Evolutionary conservation across 345 rosid species (phyloP), one percentile per base, ranked within the genome.

Genomic region (Citrus reticulata): DNA sequence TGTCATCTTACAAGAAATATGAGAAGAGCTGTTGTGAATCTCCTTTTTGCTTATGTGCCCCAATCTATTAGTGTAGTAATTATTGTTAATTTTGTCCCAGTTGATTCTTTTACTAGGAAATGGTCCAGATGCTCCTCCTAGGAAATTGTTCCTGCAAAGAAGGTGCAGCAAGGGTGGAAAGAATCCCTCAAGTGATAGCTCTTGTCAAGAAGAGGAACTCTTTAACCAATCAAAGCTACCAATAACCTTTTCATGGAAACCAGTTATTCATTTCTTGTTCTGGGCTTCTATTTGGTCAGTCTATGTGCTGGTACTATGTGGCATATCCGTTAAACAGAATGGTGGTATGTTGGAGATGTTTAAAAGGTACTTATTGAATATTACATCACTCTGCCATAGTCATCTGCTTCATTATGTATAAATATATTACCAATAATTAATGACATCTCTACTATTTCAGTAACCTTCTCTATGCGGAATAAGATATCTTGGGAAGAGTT

Each of bases 81-180:
- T 54, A 11, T 63, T 42, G 40, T 80, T 80, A 72, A 35, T 54
- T 81, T 82, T 85, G 64, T 75, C 82, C 74, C 88, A 94, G 98
- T 82, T 94, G 74, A 86, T 90, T 75, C 81, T 93, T 71, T 68
- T 96, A 67, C 62, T 94, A 80, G 98, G 99, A 78, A 82, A 79
- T 80, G 99, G 99, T 83, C 91, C 84, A 54, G 97, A 96, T 93
- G 86, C 89, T 77, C 97, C 99, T 75, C 94, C 98, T 68, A 59
- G 85, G 78, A 96, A 96, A 83, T 72, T 93, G 82, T 92, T 91
- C 82, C 73, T 60, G 75, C 87, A 79, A 65, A 84, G 85, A 59
- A 87, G 27, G 79, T 66, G 3, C 46, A 67, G 70, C 49, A 87
- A 86, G 75, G 70, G 27, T 63, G 82, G 76, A 19, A 83, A 85